A percentile compares a stretch with the other conserved stretches of the same genome.
phyloP scores from a whole-genome alignment of 495 filamentous ascomycete genomes.

The Tuber calosporum region DNA sequence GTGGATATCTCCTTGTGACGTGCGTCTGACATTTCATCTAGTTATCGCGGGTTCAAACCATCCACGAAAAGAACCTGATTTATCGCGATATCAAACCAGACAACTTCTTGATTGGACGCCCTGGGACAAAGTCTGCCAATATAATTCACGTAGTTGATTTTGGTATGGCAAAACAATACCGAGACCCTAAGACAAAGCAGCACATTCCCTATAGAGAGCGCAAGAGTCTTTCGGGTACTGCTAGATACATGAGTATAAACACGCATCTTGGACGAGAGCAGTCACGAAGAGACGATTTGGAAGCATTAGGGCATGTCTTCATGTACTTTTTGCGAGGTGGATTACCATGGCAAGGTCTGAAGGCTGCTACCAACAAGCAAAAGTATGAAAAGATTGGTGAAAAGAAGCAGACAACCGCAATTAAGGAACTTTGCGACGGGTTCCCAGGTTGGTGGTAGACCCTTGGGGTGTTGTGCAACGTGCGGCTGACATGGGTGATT shows the following conservation, averaged over 20 bases:
- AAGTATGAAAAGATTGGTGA: conserved; percentile 99
- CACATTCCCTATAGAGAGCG: conserved; percentile 98
- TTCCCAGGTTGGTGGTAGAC: conserved; percentile 60
- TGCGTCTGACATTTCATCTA: conserved; percentile 41
- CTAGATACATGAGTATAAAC: conserved; percentile 99
- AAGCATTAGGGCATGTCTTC: conserved; percentile 95
- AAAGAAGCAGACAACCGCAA: conserved; percentile 96
- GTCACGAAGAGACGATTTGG: conserved; percentile 90
- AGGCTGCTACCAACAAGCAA: conserved; percentile 99
- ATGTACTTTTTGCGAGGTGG: conserved; percentile 98
- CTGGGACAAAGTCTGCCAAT: conserved; percentile 83
- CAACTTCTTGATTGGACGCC: conserved; percentile 98
- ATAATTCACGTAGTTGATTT: conserved; percentile 99
- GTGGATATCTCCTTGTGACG: conserved; percentile 14
- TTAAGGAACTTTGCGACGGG: conserved; percentile 94
- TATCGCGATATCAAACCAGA: conserved; percentile 99
- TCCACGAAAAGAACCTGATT: conserved; percentile 99
- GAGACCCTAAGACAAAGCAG: conserved; percentile 98
- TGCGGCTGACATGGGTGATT: conserved; percentile 33
- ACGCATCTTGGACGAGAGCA: conserved; percentile 96
- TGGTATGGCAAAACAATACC: conserved; percentile 99
- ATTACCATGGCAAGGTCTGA: conserved; percentile 95
- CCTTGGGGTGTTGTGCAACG: neutral
- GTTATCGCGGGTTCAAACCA: conserved; percentile 97
- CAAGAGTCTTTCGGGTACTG: conserved; percentile 94